A percentile compares a stretch with the other conserved stretches of the same genome.
phyloP scores from a whole-genome alignment of 2,329 filamentous ascomycete genomes.

The Aurifilum marmelostoma region DNA sequence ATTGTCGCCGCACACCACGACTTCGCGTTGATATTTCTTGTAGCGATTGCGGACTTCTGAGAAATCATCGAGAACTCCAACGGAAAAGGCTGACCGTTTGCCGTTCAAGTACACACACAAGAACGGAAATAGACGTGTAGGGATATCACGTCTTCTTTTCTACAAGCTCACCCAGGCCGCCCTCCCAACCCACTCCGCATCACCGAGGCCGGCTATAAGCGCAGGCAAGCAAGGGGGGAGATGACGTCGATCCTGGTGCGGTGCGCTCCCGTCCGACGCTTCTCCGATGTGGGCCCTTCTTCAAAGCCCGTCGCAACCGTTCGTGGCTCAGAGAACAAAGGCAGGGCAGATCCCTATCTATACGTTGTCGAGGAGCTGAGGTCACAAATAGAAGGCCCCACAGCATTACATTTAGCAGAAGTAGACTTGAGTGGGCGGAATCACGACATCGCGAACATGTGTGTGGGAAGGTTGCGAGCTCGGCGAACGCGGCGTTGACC shows the following conservation, averaged over 20 bases:
- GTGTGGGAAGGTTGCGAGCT: not conserved
- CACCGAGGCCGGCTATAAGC: not conserved
- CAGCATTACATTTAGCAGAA: not conserved
- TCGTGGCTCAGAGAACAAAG: not conserved
- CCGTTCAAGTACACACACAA: not conserved
- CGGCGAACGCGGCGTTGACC: not conserved
- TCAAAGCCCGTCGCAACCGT: not conserved
- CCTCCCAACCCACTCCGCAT: not conserved
- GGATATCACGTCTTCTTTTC: not conserved
- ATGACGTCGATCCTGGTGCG: slow-evolving; percentile 11
- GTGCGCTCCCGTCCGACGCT: not conserved
- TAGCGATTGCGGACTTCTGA: slow-evolving; percentile 2
- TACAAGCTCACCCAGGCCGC: not conserved
- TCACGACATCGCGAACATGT: too few relatives aligned
- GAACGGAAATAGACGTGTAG: not conserved
- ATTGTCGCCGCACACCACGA: not conserved
- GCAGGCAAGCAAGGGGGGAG: not conserved
- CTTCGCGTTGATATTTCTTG: not conserved
- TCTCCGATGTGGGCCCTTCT: not conserved
- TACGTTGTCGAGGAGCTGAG: not conserved
- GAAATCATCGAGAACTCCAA: not conserved
- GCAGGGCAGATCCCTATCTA: not conserved
- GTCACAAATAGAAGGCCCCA: not conserved
- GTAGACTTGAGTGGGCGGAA: too few relatives aligned
- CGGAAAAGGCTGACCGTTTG: not conserved